These are phyloP conservation scores for Neurospora sp. DNA, from an alignment of 495 filamentous ascomycete genomes.

Conservation along the genomic window DNA sequence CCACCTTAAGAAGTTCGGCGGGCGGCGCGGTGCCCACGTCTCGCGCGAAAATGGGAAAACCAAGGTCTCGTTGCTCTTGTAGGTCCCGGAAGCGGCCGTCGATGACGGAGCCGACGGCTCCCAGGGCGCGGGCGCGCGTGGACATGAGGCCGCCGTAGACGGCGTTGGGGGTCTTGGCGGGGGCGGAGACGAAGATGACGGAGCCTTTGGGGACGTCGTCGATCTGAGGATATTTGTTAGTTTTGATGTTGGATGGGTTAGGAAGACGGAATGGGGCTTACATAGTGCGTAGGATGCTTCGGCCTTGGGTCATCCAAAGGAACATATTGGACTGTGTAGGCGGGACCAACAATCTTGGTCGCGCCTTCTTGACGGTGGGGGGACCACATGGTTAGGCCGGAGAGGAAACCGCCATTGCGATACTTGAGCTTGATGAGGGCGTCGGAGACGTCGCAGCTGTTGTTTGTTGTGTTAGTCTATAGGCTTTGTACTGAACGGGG, in stretches of 20 bases:
- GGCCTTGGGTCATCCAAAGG: slow-evolving; percentile 34
- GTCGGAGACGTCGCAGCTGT: slow-evolving; percentile 37
- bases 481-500: neutral
- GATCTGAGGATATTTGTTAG: slow-evolving; percentile 19
- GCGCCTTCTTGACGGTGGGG: slow-evolving; percentile 38
- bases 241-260: no score
- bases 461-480: slow-evolving; percentile 1
- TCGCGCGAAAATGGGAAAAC: slow-evolving; percentile 42
- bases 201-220: slow-evolving; percentile 41
- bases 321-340: slow-evolving; percentile 47
- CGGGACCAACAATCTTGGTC: slow-evolving; percentile 47
- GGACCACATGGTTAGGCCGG: slow-evolving; percentile 48
- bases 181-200: slow-evolving; percentile 48
- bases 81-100: slow-evolving; percentile 51
- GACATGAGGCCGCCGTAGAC: slow-evolving; percentile 53
- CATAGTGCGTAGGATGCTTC: slow-evolving; percentile 38
- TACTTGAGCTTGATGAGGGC: slow-evolving; percentile 40
- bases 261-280: slow-evolving; percentile 6
- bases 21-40: slow-evolving; percentile 44
- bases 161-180: slow-evolving; percentile 41
- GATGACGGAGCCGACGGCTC: slow-evolving; percentile 37
- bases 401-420: slow-evolving; percentile 46
- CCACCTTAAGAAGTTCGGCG: slow-evolving; percentile 33
- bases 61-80: slow-evolving; percentile 46
- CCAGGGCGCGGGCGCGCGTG: slow-evolving; percentile 38